Percentiles rank a stretch among this genome's conserved stretches.
Evolutionary conservation across 768 basidiomycete genomes (phyloP).

Genomic region (Botryobasidium botryosum): DNA sequence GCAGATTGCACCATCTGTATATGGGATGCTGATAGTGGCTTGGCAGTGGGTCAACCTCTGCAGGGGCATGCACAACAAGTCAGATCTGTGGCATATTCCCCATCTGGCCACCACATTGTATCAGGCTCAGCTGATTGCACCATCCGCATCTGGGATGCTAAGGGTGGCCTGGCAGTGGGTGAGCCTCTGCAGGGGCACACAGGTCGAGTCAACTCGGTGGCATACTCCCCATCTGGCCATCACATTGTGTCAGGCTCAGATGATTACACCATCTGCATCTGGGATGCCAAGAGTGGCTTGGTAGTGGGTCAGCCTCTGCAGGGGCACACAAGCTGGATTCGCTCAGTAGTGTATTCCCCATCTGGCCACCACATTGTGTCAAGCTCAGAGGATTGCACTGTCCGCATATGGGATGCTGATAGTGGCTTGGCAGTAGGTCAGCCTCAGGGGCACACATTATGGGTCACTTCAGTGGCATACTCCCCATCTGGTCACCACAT

Average conservation of each 20-base stretch:
- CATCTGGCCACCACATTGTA: neutral
- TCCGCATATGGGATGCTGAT: neutral
- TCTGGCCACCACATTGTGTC: neutral
- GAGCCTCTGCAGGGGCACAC: neutral
- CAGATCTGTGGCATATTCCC: slow-evolving; percentile 1
- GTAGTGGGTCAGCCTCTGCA: neutral
- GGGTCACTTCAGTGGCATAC: neutral
- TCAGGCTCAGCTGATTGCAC: slow-evolving; percentile 6
- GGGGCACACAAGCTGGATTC: neutral
- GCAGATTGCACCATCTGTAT: slow-evolving; percentile 27
- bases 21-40: slow-evolving; percentile 27
- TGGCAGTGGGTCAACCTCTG: slow-evolving; percentile 9
- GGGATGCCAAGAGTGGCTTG: slow-evolving; percentile 1
- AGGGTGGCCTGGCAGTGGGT: neutral
- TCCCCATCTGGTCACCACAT: slow-evolving; percentile 25
- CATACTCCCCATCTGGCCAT: too few species aligned
- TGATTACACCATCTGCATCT: slow-evolving; percentile 4
- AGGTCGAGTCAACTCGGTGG: neutral
- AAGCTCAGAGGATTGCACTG: neutral
- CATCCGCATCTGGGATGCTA: slow-evolving; percentile 5
- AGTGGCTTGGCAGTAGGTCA: neutral
- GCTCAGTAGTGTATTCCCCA: neutral
- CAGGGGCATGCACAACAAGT: neutral
- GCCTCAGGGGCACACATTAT: neutral
- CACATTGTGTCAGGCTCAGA: slow-evolving; percentile 6